Conservation (phyloP, 2,329 filamentous ascomycete genomes). For the Penicillium nordicum region DNA sequence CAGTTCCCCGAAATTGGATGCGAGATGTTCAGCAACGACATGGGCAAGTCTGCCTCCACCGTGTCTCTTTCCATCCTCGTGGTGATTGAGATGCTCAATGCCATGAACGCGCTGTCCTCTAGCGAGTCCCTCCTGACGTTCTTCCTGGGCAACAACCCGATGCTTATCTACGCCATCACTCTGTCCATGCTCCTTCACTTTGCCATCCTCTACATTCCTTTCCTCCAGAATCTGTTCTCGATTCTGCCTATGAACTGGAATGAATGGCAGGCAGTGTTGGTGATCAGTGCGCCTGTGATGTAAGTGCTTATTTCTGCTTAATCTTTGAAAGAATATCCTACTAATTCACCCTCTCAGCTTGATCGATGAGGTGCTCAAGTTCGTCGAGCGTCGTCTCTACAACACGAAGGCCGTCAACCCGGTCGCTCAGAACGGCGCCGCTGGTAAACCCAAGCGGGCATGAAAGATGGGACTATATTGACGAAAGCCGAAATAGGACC, state of each 20-base stretch:
- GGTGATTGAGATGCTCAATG: slow-evolving; percentile 99
- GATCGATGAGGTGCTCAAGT: slow-evolving; percentile 82
- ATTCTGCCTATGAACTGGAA: slow-evolving; percentile 80
- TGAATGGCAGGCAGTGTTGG: slow-evolving; percentile 89
- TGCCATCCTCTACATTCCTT: slow-evolving; percentile 83
- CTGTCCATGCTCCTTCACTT: slow-evolving; percentile 96
- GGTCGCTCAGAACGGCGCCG: slow-evolving; percentile 28
- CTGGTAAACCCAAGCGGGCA: slow-evolving; percentile 37
- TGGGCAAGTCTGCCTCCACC: slow-evolving; percentile 86
- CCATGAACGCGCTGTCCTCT: slow-evolving; percentile 94
- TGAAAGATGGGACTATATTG: slow-evolving; percentile 18
- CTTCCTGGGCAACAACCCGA: slow-evolving; percentile 97
- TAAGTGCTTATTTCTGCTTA: slow-evolving; percentile 50
- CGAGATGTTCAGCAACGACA: slow-evolving; percentile 81
- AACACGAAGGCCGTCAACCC: slow-evolving; percentile 21
- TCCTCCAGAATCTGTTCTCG: slow-evolving; percentile 83
- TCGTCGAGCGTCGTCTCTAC: slow-evolving; percentile 67
- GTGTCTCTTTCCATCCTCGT: slow-evolving; percentile 88
- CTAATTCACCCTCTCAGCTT: slow-evolving; percentile 49
- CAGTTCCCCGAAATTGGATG: slow-evolving; percentile 89
- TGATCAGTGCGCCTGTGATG: slow-evolving; percentile 89
- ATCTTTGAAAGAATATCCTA: neutral
- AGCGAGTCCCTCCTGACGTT: slow-evolving; percentile 91
- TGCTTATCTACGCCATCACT: slow-evolving; percentile 90
- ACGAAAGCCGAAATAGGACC: neutral